Evolutionary conservation across 495 filamentous ascomycete genomes (phyloP), one percentile per base, ranked within the genome.

Genomic region (Penicillium mononematosum): DNA sequence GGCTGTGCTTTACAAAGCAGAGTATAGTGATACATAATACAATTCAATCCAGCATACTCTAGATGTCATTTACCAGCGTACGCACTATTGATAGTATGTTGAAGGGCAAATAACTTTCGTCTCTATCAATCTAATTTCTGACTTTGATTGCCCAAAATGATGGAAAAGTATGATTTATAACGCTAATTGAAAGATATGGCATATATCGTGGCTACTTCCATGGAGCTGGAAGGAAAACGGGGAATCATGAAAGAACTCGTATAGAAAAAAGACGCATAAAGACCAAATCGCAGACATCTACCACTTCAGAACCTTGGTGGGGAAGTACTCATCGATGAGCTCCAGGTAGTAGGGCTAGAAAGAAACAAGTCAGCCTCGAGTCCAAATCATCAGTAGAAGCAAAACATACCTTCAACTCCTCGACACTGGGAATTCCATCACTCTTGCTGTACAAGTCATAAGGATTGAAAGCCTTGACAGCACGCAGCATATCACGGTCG

Each of bases 361-460:
- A 52, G 0, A 19, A 44, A 44, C 1, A 42, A 42, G 44, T 43
- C 9, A 43, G 38, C 16, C 27, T 32, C n/a, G 1, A 19, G 4
- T 17, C 2, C 22, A 12, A 11, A 11, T n/a, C 7, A 39, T 25
- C 20, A 39, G 25, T 12, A 9, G 11, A 19, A 32, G 14, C 2
- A 20, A 19, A 44, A 53, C 50, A 53, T 53, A 53, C 50, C 50
- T 86, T 62, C 32, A 67, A 70, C 62, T 87, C 84, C 65, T 90
- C 89, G 1, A 86, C 82, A 36, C 78, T 85, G 5, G 89, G 89
- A 34, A 90, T 76, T 9, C 83, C 86, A 62, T 96, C 91, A 56
- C 87, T 92, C 85, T 96, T 96, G 71, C 88, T 92, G 72, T 96
- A 96, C 52, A 96, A 58, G 68, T 96, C 91, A 58, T 95, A 96